These are phyloP conservation scores for Aspergillus funiculosus DNA, from an alignment of 495 filamentous ascomycete genomes.

Conservation along the genomic window DNA sequence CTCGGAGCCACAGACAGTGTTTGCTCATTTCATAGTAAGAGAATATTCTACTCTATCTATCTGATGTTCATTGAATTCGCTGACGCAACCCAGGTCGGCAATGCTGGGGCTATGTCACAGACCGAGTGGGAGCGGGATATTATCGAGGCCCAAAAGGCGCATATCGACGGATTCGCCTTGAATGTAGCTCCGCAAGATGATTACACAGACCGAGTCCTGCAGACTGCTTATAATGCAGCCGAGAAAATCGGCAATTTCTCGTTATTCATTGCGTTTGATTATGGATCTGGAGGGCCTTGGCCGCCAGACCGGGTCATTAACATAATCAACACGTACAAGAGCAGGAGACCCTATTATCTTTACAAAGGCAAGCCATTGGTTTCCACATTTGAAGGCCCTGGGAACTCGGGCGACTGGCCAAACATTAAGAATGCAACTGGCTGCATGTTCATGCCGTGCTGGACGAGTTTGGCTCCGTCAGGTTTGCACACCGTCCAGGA, in stretches of 20 bases:
- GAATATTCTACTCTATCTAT: too few relatives aligned
- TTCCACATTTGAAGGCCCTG: conserved; percentile 65
- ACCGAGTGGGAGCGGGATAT: conserved; percentile 59
- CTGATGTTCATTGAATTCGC: background rate
- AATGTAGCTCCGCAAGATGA: conserved; percentile 55
- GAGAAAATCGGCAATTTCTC: conserved; percentile 48
- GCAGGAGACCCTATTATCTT: conserved; percentile 46
- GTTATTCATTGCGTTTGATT: conserved; percentile 68
- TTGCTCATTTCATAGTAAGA: conserved; percentile 36
- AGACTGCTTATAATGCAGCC: conserved; percentile 52
- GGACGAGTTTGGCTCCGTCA: conserved; percentile 52
- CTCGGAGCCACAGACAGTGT: conserved; percentile 24
- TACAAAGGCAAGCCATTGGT: conserved; percentile 56
- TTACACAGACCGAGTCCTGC: conserved; percentile 45
- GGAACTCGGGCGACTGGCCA: conserved; percentile 52
- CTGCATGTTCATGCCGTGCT: conserved; percentile 57
- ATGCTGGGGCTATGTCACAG: conserved; percentile 26
- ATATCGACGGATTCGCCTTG: conserved; percentile 69
- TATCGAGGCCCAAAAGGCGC: conserved; percentile 49
- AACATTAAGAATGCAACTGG: conserved; percentile 46
- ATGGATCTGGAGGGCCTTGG: conserved; percentile 52
- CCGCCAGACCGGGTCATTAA: conserved; percentile 45
- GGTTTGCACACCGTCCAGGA: conserved; percentile 40
- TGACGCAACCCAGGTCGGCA: conserved; percentile 22
- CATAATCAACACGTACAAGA: conserved; percentile 54